Evolutionary conservation across 345 rosid genomes (phyloP).

Genomic region (Nasturtium officinale): DNA sequence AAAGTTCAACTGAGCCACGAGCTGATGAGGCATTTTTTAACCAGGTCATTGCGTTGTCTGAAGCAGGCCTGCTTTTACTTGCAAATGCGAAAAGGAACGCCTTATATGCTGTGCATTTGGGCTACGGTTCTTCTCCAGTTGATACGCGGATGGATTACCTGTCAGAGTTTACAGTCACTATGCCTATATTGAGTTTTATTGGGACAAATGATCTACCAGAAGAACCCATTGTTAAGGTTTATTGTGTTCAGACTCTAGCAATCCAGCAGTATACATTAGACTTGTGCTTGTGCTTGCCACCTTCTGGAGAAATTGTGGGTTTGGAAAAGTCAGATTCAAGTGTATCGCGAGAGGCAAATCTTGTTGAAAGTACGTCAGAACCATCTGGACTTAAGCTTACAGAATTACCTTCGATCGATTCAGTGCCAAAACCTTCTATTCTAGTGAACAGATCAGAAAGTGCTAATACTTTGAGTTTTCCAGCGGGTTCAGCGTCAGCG

Average conservation of each 20-base stretch:
- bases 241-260: slow-evolving; percentile 91
- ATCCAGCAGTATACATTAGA: slow-evolving; percentile 93
- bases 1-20: slow-evolving; percentile 64
- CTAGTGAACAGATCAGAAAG: slow-evolving; percentile 44
- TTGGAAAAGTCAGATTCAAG: slow-evolving; percentile 59
- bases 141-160: slow-evolving; percentile 74
- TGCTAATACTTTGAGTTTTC: slow-evolving; percentile 38
- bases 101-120: slow-evolving; percentile 78
- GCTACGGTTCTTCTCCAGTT: slow-evolving; percentile 76
- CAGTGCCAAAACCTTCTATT: slow-evolving; percentile 45
- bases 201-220: slow-evolving; percentile 71
- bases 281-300: slow-evolving; percentile 78
- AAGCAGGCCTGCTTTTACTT: slow-evolving; percentile 65
- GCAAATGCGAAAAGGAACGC: slow-evolving; percentile 94
- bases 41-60: slow-evolving; percentile 78
- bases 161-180: slow-evolving; percentile 80
- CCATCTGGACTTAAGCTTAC: slow-evolving; percentile 46
- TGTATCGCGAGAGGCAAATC: slow-evolving; percentile 45
- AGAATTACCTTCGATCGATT: slow-evolving; percentile 47
- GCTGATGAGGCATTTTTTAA: slow-evolving; percentile 77
- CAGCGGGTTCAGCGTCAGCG: slow-evolving; percentile 42
- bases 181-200: slow-evolving; percentile 93
- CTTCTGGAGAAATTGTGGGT: slow-evolving; percentile 54
- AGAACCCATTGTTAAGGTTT: slow-evolving; percentile 66
- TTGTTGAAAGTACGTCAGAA: slow-evolving; percentile 53